Conservation (phyloP, 2,329 filamentous ascomycete genomes). For the Sporothrix mexicana region DNA sequence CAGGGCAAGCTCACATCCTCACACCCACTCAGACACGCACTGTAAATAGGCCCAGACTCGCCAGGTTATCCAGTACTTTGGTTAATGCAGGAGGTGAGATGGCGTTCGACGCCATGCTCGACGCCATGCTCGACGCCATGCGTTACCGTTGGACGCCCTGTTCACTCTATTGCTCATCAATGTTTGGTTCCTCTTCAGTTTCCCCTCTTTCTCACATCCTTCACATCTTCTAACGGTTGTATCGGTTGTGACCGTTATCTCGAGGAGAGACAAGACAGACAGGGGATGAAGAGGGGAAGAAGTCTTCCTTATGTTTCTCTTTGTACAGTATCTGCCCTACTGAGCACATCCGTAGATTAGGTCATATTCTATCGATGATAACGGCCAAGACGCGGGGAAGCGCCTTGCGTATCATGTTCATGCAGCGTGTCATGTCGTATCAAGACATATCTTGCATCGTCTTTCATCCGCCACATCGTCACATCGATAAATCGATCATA, state of each 20-base stretch:
- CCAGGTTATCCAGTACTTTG: background rate
- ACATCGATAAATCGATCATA: background rate
- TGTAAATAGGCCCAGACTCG: background rate
- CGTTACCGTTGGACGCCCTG: too few relatives aligned
- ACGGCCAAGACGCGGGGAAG: slow-evolving; percentile 16
- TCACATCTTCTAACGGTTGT: background rate
- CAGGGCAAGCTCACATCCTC: background rate
- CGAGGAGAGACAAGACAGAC: background rate
- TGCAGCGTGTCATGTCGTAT: background rate
- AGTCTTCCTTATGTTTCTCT: background rate
- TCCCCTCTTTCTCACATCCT: background rate
- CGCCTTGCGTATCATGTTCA: background rate
- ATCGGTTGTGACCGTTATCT: slow-evolving; percentile 11
- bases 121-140: too few relatives aligned
- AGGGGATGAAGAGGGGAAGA: background rate
- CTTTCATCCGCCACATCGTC: background rate
- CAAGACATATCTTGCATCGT: background rate
- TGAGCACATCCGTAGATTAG: background rate
- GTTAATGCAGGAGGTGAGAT: background rate
- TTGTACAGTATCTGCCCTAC: background rate
- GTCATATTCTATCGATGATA: background rate
- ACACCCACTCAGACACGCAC: background rate
- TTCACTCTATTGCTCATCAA: too few relatives aligned
- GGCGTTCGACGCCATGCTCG: slow-evolving; percentile 4
- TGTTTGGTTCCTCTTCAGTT: background rate